A percentile compares a stretch with the other conserved stretches of the same genome.
Conservation (phyloP, 495 filamentous ascomycete species). For the Penicillium nucicola region DNA sequence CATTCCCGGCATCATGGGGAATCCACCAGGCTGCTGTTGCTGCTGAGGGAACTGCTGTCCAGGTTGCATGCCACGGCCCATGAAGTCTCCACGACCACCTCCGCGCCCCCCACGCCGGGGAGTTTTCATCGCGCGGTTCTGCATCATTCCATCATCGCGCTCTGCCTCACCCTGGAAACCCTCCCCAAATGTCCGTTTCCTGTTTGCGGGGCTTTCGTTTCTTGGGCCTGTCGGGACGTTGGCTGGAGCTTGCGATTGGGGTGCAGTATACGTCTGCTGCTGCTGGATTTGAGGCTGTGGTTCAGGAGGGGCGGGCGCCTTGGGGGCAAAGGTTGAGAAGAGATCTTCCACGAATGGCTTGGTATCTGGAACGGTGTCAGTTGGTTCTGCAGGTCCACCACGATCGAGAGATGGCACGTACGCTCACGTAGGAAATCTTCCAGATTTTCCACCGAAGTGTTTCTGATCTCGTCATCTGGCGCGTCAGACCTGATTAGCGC, state of each 20-base stretch:
- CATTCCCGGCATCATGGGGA: conserved; percentile 52
- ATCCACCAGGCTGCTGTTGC: conserved; percentile 29
- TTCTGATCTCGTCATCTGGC: conserved; percentile 66
- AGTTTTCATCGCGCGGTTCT: conserved; percentile 67
- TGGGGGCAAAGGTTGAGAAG: conserved; percentile 64
- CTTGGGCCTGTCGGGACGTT: conserved; percentile 37
- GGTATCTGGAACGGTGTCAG: conserved; percentile 54
- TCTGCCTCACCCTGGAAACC: conserved; percentile 52
- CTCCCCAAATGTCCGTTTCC: conserved; percentile 60
- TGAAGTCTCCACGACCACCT: conserved; percentile 51
- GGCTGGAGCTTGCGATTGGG: conserved; percentile 27
- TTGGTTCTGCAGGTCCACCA: not conserved
- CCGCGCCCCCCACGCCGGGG: conserved; percentile 60
- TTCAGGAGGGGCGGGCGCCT: conserved; percentile 37
- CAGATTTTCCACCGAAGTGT: conserved; percentile 72
- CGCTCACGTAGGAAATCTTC: conserved; percentile 81
- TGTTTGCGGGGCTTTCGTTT: conserved; percentile 28
- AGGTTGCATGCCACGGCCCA: conserved; percentile 19
- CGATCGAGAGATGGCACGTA: conserved; percentile 46
- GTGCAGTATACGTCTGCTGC: conserved; percentile 17
- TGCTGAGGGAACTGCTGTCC: conserved; percentile 28
- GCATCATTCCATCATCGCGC: conserved; percentile 33
- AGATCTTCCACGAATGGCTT: conserved; percentile 79
- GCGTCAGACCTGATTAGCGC: conserved; percentile 85
- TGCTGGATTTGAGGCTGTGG: conserved; percentile 55